Evolutionary conservation across 306 rosid genomes (phyloP), one percentile per base, ranked within the genome.

Genomic region (Malus sieversii): DNA sequence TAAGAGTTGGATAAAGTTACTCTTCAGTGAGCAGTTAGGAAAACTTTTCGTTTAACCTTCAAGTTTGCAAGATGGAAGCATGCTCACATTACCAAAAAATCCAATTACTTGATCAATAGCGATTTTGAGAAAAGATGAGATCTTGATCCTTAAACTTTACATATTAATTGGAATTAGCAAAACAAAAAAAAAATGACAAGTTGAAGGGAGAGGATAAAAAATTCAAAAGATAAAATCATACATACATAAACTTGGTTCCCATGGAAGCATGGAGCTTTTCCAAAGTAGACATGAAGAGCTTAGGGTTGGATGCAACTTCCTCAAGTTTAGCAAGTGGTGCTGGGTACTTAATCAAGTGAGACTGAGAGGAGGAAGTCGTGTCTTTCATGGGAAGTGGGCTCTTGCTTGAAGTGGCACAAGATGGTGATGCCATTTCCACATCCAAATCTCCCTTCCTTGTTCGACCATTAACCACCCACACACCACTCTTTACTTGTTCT

Each of bases 171-270:
- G 64, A 23, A 59, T 13, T 59, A 51, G 57, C 57, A 51, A 51
- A 46, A 46, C 8, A 71, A 23, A 23, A 33, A 29, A 73, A 73
- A 22, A 16, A 0, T 14, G 68, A 46, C 33, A 73, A 66, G 44
- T 72, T 33, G 32, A 23, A 48, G 57, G 61, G 16, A 55, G 19
- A 70, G 40, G 68, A 38, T 60, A 32, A 10, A 9, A 40, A 40
- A 9, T 40, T 51, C 5, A 52, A 27, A 51, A 77, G 25, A 68
- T 72, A 23, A 74, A 60, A 51, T 18, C 57, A 14, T 6, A 38
- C 89, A 72, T 86, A 92, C 98, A 90, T 92, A 83, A 92, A 95
- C 92, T 92, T 92, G 73, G 98, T 86, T 55, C 95, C 88, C 91
- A 92, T 78, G 33, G 81, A 27, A 51, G 87, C 65, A 64, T 95